phyloP scores from a whole-genome alignment of 768 basidiomycete species.

The Tylopilus subfusipes region DNA sequence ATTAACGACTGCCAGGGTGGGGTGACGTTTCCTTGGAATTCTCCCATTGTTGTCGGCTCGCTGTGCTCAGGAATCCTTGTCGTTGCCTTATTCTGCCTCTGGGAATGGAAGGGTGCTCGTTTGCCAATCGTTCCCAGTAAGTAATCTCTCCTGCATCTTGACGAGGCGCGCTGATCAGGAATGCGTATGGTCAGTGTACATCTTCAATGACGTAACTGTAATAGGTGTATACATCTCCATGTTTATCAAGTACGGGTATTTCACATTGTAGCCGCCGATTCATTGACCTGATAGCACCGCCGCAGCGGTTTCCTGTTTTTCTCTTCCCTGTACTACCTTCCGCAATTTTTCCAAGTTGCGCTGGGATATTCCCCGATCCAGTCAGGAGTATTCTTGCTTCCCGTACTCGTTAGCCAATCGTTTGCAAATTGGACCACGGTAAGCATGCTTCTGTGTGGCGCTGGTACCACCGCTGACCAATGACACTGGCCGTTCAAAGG shows the following conservation, averaged over 20 bases:
- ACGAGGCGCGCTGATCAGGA: background rate
- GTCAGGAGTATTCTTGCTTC: constrained; percentile 64
- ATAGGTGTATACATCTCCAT: constrained; percentile 65
- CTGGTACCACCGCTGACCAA: background rate
- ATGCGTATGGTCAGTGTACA: constrained; percentile 49
- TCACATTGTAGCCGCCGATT: background rate
- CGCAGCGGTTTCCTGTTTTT: constrained; percentile 57
- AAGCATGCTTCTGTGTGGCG: constrained; percentile 16
- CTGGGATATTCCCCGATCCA: constrained; percentile 63
- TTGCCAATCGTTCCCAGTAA: constrained; percentile 72
- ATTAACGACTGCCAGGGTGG: constrained; percentile 49
- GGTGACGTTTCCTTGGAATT: constrained; percentile 68
- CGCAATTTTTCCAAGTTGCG: constrained; percentile 73
- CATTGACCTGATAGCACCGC: background rate
- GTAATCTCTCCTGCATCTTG: constrained; percentile 14
- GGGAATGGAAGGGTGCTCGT: constrained; percentile 68
- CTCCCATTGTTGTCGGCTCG: constrained; percentile 59
- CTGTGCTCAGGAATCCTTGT: constrained; percentile 54
- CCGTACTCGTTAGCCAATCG: constrained; percentile 64
- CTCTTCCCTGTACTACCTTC: constrained; percentile 66
- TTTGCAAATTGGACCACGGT: constrained; percentile 53
- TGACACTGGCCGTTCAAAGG: constrained; percentile 32
- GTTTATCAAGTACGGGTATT: constrained; percentile 53
- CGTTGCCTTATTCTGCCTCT: constrained; percentile 56
- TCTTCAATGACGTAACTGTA: constrained; percentile 66